Evolutionary conservation across 176 grass and related monocot genomes (phyloP).

Genomic region (Carex pumila): DNA sequence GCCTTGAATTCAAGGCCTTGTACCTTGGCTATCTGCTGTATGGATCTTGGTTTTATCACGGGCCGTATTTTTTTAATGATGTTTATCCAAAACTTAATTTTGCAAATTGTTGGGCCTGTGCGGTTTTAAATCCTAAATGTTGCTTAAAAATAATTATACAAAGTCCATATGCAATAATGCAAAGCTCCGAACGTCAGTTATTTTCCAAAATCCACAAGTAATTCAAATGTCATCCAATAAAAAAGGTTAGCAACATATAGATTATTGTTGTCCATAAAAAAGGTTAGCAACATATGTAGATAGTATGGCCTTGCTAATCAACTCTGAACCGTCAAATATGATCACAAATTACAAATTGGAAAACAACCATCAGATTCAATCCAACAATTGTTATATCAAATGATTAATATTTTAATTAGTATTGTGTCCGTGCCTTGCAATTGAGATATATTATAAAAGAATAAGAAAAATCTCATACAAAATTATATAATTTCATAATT

Average conservation of each 20-base stretch:
- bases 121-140: background rate
- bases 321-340: background rate
- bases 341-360: background rate
- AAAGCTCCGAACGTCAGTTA: too few relatives aligned
- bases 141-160: background rate
- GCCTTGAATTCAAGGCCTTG: background rate
- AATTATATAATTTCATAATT: too few relatives aligned
- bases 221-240: background rate
- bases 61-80: background rate
- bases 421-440: too few relatives aligned
- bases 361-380: background rate
- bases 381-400: background rate
- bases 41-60: background rate
- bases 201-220: background rate
- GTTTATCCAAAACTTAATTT: background rate
- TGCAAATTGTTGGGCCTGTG: background rate
- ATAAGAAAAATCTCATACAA: too few relatives aligned
- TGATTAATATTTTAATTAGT: background rate
- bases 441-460: too few relatives aligned
- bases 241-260: too few relatives aligned
- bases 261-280: background rate
- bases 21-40: background rate
- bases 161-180: background rate
- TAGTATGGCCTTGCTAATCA: background rate
- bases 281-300: background rate